A percentile compares a stretch with the other conserved stretches of the same genome.
Evolutionary conservation across 1,284 basidiomycete genomes (phyloP).

Genomic region (Trichosporon ovoides): DNA sequence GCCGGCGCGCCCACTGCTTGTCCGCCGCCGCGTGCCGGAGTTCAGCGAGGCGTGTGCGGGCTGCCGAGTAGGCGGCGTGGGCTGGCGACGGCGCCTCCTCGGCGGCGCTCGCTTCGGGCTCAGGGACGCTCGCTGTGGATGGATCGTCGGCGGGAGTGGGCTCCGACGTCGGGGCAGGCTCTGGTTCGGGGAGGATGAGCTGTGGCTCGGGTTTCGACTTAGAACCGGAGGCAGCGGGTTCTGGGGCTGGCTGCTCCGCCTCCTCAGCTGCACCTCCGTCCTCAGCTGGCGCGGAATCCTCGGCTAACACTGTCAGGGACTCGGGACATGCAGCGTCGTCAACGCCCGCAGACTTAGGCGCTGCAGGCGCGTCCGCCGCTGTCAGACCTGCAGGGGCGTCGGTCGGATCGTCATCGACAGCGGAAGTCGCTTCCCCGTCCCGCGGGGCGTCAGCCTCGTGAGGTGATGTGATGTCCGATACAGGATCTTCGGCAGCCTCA

Average conservation of each 20-base stretch:
- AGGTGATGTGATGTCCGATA: neutral
- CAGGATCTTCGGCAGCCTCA: neutral
- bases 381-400: neutral
- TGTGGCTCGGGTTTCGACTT: no score
- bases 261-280: no score
- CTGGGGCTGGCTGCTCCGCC: no score
- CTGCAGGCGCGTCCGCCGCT: no score
- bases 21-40: neutral
- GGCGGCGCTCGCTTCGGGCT: neutral
- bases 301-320: no score
- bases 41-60: neutral
- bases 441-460: neutral
- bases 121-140: no score
- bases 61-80: neutral
- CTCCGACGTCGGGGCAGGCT: neutral
- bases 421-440: neutral
- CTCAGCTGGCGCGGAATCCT: no score
- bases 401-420: neutral
- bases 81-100: neutral
- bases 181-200: no score
- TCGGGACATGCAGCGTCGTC: no score
- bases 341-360: no score
- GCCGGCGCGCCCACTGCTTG: conserved; percentile 1
- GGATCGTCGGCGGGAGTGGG: neutral
- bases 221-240: no score